phyloP scores from a whole-genome alignment of 139 green algal genomes.

The Chlamydomonas schloesseri region DNA sequence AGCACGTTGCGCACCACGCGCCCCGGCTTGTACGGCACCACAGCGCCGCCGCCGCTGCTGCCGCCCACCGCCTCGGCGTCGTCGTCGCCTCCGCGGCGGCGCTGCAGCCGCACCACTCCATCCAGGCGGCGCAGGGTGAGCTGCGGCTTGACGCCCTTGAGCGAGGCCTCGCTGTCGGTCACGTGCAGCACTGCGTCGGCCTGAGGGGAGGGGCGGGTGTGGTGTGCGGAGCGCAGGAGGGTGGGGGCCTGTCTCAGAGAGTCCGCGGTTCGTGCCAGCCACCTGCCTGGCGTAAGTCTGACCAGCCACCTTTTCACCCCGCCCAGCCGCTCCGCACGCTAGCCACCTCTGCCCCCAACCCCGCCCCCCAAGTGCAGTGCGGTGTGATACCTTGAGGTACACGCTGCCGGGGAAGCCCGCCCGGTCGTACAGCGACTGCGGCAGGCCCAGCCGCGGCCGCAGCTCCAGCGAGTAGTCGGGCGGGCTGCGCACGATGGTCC shows the following conservation, averaged over 20 bases:
- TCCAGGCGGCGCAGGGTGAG: slow-evolving; percentile 10
- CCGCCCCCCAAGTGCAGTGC: no score
- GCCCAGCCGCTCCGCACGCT: no score
- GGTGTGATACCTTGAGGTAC: slow-evolving; percentile 41
- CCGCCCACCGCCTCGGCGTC: background rate
- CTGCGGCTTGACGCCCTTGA: background rate
- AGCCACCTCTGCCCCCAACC: no score
- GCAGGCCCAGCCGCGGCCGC: slow-evolving; percentile 16
- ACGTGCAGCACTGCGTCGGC: background rate
- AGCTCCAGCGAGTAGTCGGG: slow-evolving; percentile 15
- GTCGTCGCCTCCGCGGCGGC: background rate
- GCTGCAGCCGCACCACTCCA: slow-evolving; percentile 25
- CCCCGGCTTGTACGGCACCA: slow-evolving; percentile 6
- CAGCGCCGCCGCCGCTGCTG: no score
- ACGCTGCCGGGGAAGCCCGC: slow-evolving; percentile 15
- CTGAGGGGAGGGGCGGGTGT: background rate
- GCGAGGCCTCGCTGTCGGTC: background rate
- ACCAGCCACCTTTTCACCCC: no score
- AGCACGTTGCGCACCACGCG: slow-evolving; percentile 13
- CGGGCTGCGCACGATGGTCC: background rate
- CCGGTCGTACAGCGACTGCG: slow-evolving; percentile 13
- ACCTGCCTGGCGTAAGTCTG: no score
- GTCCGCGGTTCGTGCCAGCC: background rate
- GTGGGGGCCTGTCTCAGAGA: background rate
- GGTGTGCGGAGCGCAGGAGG: background rate